These are phyloP conservation scores for Populus tomentosa DNA, from an alignment of 441 rosid species.

Conservation along the genomic window DNA sequence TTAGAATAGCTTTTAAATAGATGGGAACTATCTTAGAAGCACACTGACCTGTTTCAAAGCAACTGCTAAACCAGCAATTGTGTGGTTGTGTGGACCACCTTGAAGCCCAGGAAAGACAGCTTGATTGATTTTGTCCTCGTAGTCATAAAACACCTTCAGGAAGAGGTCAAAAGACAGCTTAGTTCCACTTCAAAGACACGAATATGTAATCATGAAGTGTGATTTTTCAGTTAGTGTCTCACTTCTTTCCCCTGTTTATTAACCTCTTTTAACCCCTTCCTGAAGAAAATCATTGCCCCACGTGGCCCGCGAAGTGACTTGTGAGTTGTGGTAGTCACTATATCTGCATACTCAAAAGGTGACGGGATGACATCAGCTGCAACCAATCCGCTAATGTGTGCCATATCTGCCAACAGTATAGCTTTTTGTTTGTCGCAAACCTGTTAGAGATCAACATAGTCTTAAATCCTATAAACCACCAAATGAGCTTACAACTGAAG, in stretches of 20 bases:
- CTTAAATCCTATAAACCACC: constrained; percentile 2
- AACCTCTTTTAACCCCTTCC: constrained; percentile 82
- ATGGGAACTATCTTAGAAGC: not conserved
- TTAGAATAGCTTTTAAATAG: not conserved
- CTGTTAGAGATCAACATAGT: constrained; percentile 32
- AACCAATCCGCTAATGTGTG: constrained; percentile 96
- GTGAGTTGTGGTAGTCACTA: constrained; percentile 97
- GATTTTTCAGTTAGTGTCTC: constrained; percentile 7
- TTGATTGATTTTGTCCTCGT: constrained; percentile 87
- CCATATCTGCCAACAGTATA: constrained; percentile 86
- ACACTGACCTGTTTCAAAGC: constrained; percentile 79
- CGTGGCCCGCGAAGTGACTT: constrained; percentile 99
- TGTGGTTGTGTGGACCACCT: constrained; percentile 98
- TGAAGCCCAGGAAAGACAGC: constrained; percentile 98
- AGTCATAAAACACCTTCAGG: constrained; percentile 78
- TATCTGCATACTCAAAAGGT: constrained; percentile 94
- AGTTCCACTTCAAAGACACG: constrained; percentile 5
- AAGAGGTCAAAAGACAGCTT: constrained; percentile 15
- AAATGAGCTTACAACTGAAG: constrained; percentile 4
- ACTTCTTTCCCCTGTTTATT: constrained; percentile 95
- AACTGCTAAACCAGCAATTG: constrained; percentile 91
- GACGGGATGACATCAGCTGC: constrained; percentile 99
- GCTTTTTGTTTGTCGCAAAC: constrained; percentile 97
- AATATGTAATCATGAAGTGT: not conserved
- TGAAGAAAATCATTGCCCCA: constrained; percentile 98